Conservation (phyloP, 2,329 filamentous ascomycete genomes). For the Aspergillus tubingensis region DNA sequence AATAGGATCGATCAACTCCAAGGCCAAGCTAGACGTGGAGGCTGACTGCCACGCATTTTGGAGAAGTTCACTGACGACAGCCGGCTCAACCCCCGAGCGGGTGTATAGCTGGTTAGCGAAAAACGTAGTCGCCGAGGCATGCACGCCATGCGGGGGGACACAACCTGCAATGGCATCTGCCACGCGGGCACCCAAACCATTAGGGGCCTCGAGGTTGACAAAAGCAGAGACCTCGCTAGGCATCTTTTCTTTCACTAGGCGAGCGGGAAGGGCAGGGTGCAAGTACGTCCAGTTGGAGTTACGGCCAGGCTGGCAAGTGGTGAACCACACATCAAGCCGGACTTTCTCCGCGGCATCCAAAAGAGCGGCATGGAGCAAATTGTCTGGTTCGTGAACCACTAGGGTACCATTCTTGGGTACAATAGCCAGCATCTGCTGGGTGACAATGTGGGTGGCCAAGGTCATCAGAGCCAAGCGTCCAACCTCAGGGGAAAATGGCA, state of each 20-base stretch:
- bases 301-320: background rate
- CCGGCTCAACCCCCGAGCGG: background rate
- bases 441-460: background rate
- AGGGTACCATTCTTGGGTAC: background rate
- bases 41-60: background rate
- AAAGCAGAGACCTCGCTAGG: background rate
- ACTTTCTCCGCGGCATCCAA: background rate
- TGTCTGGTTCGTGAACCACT: background rate
- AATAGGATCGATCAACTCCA: fast-evolving
- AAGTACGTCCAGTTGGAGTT: background rate
- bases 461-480: background rate
- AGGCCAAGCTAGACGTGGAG: background rate
- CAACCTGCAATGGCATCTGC: background rate
- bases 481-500: background rate
- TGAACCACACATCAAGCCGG: background rate
- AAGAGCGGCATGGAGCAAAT: background rate
- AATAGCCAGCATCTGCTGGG: background rate
- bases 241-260: background rate
- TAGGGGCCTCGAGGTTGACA: background rate
- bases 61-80: background rate
- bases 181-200: background rate
- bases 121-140: background rate
- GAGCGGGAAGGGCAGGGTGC: background rate
- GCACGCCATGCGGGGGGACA: background rate
- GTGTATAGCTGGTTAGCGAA: background rate